Conservation (phyloP, 345 rosid species). For the Nasturtium officinale region DNA sequence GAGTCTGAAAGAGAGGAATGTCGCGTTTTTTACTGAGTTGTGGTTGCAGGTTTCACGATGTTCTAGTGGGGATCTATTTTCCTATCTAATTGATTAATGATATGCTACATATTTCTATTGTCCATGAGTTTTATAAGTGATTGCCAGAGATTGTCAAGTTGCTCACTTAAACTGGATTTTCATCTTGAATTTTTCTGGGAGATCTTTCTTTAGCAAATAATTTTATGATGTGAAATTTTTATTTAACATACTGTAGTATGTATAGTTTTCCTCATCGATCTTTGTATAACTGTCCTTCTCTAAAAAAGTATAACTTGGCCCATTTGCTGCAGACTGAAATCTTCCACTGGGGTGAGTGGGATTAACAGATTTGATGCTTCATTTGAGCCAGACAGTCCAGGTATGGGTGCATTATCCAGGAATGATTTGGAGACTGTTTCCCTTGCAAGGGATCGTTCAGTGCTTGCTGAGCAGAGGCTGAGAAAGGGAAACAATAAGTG, state of each 20-base stretch:
- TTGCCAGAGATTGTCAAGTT: slow-evolving; percentile 7
- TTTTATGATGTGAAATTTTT: slow-evolving; percentile 8
- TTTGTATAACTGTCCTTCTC: slow-evolving; percentile 8
- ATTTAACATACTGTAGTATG: slow-evolving; percentile 20
- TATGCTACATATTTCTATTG: slow-evolving; percentile 12
- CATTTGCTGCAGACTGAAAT: slow-evolving; percentile 63
- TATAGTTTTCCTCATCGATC: slow-evolving; percentile 10
- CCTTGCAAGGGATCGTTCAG: slow-evolving; percentile 59
- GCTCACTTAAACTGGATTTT: not conserved
- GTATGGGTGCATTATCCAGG: slow-evolving; percentile 54
- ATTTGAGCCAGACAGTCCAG: slow-evolving; percentile 65
- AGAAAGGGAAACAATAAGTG: slow-evolving; percentile 74
- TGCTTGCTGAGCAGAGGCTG: slow-evolving; percentile 57
- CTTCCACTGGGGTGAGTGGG: slow-evolving; percentile 62
- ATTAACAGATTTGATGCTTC: slow-evolving; percentile 65
- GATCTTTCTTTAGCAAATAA: not conserved
- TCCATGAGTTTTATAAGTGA: not conserved
- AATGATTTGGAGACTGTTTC: slow-evolving; percentile 62
- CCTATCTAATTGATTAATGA: slow-evolving; percentile 9
- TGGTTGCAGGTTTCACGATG: slow-evolving; percentile 1
- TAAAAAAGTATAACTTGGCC: not conserved
- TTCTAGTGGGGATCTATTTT: slow-evolving; percentile 12
- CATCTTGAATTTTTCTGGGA: slow-evolving; percentile 5
- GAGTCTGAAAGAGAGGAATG: not conserved
- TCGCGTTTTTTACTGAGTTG: not conserved